Percentiles rank a stretch among this genome's conserved stretches.
phyloP scores from a whole-genome alignment of 345 rosid species.

The Lagerstroemia speciosa region DNA sequence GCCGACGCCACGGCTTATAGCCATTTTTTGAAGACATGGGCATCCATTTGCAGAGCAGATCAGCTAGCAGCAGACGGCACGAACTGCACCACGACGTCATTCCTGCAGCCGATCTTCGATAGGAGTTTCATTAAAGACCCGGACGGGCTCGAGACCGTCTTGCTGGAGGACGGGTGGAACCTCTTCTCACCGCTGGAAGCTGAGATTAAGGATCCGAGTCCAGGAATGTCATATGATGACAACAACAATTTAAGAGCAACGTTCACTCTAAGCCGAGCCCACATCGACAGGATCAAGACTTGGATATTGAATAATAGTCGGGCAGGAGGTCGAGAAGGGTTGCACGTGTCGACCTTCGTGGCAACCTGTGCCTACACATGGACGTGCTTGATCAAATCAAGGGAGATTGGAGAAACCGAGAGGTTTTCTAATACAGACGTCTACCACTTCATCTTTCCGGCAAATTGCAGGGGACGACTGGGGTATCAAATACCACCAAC shows the following conservation, averaged over 20 bases:
- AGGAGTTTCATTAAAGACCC: slow-evolving; percentile 19
- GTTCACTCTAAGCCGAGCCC: slow-evolving; percentile 11
- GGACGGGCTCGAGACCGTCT: slow-evolving; percentile 4
- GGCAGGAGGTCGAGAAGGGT: background rate
- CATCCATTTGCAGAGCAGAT: slow-evolving; percentile 5
- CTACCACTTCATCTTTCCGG: slow-evolving; percentile 15
- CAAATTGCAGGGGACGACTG: slow-evolving; percentile 19
- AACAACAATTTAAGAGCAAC: slow-evolving; percentile 24
- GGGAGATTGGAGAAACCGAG: background rate
- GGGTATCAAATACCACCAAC: slow-evolving; percentile 10
- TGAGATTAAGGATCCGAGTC: too few relatives aligned
- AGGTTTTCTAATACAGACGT: background rate
- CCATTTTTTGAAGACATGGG: slow-evolving; percentile 42
- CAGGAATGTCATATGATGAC: too few relatives aligned
- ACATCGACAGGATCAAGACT: slow-evolving; percentile 18
- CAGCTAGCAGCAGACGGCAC: slow-evolving; percentile 5
- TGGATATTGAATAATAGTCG: slow-evolving; percentile 8
- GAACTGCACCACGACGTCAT: too few relatives aligned
- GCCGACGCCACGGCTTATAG: slow-evolving; percentile 29
- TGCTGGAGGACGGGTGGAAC: slow-evolving; percentile 11
- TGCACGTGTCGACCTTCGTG: slow-evolving; percentile 17
- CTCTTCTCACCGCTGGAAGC: too few relatives aligned
- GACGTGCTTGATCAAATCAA: slow-evolving; percentile 23
- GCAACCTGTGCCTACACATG: slow-evolving; percentile 24
- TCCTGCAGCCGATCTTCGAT: slow-evolving; percentile 15